Evolutionary conservation across 352 stramenopile species (phyloP).

Genomic region (Aphanomyces cochlioides): DNA sequence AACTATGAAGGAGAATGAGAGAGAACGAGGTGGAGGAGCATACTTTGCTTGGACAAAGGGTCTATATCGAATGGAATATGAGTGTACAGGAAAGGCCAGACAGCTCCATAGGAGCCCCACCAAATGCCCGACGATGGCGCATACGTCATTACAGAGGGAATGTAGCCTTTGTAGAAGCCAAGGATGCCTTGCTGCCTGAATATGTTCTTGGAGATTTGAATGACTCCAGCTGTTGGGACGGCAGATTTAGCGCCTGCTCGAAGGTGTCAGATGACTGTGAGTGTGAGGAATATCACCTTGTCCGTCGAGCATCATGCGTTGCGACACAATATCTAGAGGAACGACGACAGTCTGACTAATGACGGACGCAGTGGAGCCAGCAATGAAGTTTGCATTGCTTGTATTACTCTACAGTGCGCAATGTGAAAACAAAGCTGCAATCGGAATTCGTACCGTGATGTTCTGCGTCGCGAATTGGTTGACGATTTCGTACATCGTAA

Average conservation of each 20-base stretch:
- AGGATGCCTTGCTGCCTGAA: slow-evolving; percentile 61
- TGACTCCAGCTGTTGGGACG: slow-evolving; percentile 40
- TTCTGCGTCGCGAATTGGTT: slow-evolving; percentile 64
- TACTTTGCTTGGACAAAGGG: slow-evolving; percentile 81
- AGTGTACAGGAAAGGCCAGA: slow-evolving; percentile 71
- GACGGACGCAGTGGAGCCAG: slow-evolving; percentile 69
- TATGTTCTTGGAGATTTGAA: slow-evolving; percentile 58
- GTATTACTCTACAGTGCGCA: slow-evolving; percentile 13
- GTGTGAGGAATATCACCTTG: slow-evolving; percentile 62
- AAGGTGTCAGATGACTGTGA: background rate
- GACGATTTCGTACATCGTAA: slow-evolving; percentile 82
- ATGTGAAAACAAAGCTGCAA: background rate
- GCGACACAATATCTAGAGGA: slow-evolving; percentile 84
- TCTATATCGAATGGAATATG: slow-evolving; percentile 57
- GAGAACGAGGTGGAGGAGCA: background rate
- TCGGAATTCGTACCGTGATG: slow-evolving; percentile 38
- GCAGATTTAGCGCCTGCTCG: slow-evolving; percentile 14
- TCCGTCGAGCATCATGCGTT: slow-evolving; percentile 85
- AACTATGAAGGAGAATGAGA: slow-evolving; percentile 37
- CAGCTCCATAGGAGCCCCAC: slow-evolving; percentile 82
- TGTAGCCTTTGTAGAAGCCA: slow-evolving; percentile 81
- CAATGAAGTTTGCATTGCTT: slow-evolving; percentile 72
- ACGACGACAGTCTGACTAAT: slow-evolving; percentile 84
- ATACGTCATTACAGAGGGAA: slow-evolving; percentile 82
- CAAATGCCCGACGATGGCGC: slow-evolving; percentile 81